A percentile compares a stretch with the other conserved stretches of the same genome.
phyloP scores from a whole-genome alignment of 163 green algal genomes.

The Chlorella variabilis region DNA sequence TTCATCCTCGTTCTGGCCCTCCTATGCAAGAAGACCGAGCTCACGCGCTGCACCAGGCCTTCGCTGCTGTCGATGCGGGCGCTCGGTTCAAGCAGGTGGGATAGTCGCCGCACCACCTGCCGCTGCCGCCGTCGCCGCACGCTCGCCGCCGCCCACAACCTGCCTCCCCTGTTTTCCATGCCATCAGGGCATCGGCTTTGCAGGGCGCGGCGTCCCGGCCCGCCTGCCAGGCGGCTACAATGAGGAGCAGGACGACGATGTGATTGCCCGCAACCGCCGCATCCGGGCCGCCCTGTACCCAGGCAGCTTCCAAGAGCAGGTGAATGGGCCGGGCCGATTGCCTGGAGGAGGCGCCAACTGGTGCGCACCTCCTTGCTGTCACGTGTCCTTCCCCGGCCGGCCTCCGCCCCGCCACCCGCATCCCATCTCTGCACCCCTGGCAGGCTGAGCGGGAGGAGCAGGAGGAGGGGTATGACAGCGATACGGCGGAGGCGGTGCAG shows the following conservation, averaged over 20 bases:
- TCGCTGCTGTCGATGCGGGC: constrained; percentile 2
- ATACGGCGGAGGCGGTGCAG: constrained; percentile 17
- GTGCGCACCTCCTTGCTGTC: no score
- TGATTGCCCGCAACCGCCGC: constrained; percentile 20
- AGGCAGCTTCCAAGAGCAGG: neutral
- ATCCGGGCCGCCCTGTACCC: neutral
- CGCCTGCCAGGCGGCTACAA: constrained; percentile 7
- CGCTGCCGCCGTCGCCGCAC: no score
- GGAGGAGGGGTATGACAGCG: constrained; percentile 23
- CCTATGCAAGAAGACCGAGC: constrained; percentile 21
- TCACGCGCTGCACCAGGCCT: constrained; percentile 8
- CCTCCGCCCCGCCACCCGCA: no score
- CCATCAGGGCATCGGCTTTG: constrained; percentile 30
- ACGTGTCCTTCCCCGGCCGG: no score
- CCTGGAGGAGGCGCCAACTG: no score
- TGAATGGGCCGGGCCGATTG: neutral
- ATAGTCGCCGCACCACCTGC: neutral
- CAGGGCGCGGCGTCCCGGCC: neutral
- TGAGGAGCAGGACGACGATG: constrained; percentile 21
- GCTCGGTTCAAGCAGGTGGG: constrained; percentile 34
- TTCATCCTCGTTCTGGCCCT: no score
- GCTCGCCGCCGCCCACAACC: neutral
- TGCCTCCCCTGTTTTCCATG: neutral
- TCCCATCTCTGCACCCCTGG: neutral
- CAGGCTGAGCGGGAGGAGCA: constrained; percentile 1